Conservation (phyloP, 2,329 filamentous ascomycete genomes). For the Colletotrichum incanum region DNA sequence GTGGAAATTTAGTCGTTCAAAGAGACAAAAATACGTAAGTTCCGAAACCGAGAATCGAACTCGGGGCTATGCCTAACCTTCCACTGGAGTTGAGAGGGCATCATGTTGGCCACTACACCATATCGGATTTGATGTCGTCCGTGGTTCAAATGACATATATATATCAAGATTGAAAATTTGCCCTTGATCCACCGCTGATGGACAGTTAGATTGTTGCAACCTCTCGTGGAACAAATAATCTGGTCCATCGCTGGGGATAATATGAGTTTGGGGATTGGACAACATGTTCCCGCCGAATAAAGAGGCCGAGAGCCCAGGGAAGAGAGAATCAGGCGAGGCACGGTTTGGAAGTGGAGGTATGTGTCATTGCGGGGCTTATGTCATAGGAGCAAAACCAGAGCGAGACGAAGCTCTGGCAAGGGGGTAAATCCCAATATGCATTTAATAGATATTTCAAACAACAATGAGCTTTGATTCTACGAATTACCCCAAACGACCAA, state of each 20-base stretch:
- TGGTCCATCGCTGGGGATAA: background rate
- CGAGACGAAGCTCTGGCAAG: background rate
- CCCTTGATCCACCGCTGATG: too few relatives aligned
- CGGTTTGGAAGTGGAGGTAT: conserved; percentile 24
- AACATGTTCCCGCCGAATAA: background rate
- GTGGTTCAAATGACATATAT: too few relatives aligned
- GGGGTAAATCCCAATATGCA: conserved; percentile 26
- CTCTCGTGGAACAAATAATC: background rate
- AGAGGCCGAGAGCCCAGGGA: too few relatives aligned
- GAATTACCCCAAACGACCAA: background rate
- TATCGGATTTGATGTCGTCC: background rate
- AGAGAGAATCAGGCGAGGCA: background rate
- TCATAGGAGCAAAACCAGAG: background rate
- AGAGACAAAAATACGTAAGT: background rate
- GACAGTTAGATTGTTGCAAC: background rate
- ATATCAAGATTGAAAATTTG: too few relatives aligned
- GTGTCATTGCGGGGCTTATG: conserved; percentile 27
- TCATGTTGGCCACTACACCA: conserved; percentile 26
- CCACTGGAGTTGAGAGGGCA: conserved; percentile 8
- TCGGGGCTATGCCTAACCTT: conserved; percentile 27
- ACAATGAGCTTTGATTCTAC: conserved; percentile 1
- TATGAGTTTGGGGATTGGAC: too few relatives aligned
- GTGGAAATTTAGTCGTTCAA: background rate
- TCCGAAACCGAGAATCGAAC: conserved; percentile 32
- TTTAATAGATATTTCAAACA: conserved; percentile 11